Evolutionary conservation across 805 yeast genomes (phyloP), one percentile per base, ranked within the genome.

Genomic region (Sungouiella thailandica): DNA sequence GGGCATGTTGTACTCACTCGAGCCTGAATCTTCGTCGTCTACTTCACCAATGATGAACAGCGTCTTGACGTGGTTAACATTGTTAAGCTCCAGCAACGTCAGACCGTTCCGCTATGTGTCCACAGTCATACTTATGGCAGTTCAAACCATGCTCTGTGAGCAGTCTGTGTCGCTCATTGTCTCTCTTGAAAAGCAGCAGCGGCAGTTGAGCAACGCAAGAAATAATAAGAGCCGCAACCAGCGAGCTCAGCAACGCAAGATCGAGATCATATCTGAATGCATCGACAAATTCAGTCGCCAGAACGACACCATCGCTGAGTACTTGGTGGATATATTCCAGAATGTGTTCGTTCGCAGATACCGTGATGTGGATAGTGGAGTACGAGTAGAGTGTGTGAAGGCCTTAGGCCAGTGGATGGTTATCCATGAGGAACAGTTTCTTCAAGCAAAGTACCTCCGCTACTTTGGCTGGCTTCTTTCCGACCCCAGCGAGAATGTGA

Each of bases 401-500:
- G 68, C 71, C 23, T 61, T 88, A 32, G 78, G 86, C n/a, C 62
- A 58, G 12, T 83, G 95, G 85, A 83, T 85, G 60, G 67, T 71
- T n/a, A 51, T 60, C 5, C 73, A 72, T 40, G 94, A 95, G 0
- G 88, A 82, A 37, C 60, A 68, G 34, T 87, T 83, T 48, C 72
- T 83, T 43, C 83, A 77, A 40, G 78, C 81, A 9, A 64, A 79
- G 1, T 85, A 78, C 49, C 65, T 87, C 42, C 72, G 88, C 41
- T 85, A 83, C 55, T 70, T 83, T 49, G 95, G 95, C 4, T 83
- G 94, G 94, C 64, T 85, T 22, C 60, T 89, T 26, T 78, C 89
- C n/a, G 96, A 88, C 50, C 64, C 76, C 2, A 70, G 74, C 11
- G 56, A 72, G 8, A 41, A 52, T 3, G 94, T 85, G 1, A 70